Evolutionary conservation across 1,139 yeast species (phyloP), one percentile per base, ranked within the genome.

Genomic region (Sugiyamaella japonica): DNA sequence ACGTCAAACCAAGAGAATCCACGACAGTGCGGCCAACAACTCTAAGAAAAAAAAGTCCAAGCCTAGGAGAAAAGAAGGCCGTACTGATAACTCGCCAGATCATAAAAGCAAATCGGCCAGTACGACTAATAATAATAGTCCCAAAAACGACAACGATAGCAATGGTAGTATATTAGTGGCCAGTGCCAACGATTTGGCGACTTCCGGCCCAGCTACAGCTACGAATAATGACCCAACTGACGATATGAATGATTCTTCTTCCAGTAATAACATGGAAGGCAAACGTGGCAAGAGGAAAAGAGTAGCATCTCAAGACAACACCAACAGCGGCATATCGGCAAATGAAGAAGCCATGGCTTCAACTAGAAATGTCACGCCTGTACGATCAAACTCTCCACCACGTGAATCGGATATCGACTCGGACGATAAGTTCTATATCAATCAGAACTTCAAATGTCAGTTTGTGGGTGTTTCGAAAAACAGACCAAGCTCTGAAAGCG

Each of bases 1-100:
- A 20, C 61, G 64, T 32, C 72, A 68, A 57, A 56, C 59, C 23
- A 53, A 56, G 17, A 56, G 70, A 25, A 43, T 64, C 12, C 58
- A 55, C 32, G 31, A 48, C 8, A 34, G n/a, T 12, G 34, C 29
- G 6, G 31, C 41, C 9, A 32, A 7, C 9, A 32, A 7, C 13
- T 13, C 41, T 1, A 45, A 45, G 25, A 45, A 45, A 16, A 45
- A 37, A 25, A 45, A 45, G 49, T 42, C 36, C 15, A 34, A 42
- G 20, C 17, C 41, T 2, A 45, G 49, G 32, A 45, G 34, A 38
- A 45, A 45, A 15, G 49, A 45, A 31, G 37, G 39, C 12, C 40
- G 40, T 2, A n/a, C 17, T 20, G 49, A 45, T 10, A 39, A 42
- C 17, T 45, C 49, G 16, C 49, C 49, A 5, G 53, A 43, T 49